Conservation (phyloP, 306 rosid species). For the Cucumis hystrix region DNA sequence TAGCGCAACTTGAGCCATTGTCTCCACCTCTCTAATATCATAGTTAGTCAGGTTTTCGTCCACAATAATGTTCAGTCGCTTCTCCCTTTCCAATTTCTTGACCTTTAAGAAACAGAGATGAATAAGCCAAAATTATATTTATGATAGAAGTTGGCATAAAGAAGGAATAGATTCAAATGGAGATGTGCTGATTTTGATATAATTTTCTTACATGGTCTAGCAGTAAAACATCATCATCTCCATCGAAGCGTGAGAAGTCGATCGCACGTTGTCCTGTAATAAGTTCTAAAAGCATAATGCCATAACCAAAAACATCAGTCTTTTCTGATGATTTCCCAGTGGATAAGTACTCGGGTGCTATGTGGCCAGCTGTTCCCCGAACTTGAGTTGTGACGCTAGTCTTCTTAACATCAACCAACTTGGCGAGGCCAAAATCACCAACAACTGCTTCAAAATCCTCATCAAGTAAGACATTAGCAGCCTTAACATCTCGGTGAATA, state of each 20-base stretch:
- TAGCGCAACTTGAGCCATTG: conserved; percentile 83
- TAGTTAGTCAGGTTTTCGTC: conserved; percentile 59
- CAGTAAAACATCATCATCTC: conserved; percentile 84
- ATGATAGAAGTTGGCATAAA: not conserved
- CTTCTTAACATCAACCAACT: conserved; percentile 88
- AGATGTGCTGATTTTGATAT: not conserved
- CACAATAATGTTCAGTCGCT: conserved; percentile 60
- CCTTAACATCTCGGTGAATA: conserved; percentile 98
- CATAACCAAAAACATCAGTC: conserved; percentile 98
- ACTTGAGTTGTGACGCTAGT: conserved; percentile 95
- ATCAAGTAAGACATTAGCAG: conserved; percentile 91
- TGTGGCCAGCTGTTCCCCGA: conserved; percentile 99
- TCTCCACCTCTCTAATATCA: conserved; percentile 70
- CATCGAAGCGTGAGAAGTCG: conserved; percentile 92
- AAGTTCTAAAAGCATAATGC: conserved; percentile 89
- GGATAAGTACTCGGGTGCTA: conserved; percentile 96
- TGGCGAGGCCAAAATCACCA: conserved; percentile 95
- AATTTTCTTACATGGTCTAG: conserved; percentile 78
- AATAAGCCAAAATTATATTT: not conserved
- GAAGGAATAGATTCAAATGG: not conserved
- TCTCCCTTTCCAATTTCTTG: conserved; percentile 87
- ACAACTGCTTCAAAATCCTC: conserved; percentile 98
- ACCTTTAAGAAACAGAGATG: conserved; percentile 35
- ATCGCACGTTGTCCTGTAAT: conserved; percentile 97
- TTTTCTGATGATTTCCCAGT: conserved; percentile 97